phyloP scores from a whole-genome alignment of 768 basidiomycete genomes.

The Gelatoporia subvermispora region DNA sequence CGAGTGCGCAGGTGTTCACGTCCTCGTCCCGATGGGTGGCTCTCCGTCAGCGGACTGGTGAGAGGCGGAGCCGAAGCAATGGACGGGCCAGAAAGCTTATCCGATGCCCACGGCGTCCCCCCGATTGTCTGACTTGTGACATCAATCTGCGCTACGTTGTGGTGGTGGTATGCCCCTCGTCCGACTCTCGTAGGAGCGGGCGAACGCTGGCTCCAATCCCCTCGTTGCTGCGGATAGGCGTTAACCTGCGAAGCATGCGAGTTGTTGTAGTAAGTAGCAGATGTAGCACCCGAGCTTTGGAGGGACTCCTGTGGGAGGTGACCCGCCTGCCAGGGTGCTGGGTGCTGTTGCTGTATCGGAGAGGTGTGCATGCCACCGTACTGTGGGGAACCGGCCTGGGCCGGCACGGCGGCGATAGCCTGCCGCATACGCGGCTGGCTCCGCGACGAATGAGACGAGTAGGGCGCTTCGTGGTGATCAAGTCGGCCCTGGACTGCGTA shows the following conservation, averaged over 20 bases:
- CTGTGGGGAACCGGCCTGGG: neutral
- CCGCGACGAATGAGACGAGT: neutral
- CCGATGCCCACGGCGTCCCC: conserved; percentile 14
- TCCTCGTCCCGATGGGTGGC: conserved; percentile 15
- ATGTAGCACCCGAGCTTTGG: neutral
- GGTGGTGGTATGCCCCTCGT: neutral
- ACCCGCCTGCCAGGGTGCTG: neutral
- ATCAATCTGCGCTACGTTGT: neutral
- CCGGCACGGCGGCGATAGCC: neutral
- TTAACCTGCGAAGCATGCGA: neutral
- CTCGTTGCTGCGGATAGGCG: neutral
- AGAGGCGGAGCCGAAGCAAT: conserved; percentile 20
- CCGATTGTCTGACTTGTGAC: conserved; percentile 6
- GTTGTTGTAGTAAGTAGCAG: neutral
- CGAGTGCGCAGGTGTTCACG: conserved; percentile 20
- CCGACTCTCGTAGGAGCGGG: neutral
- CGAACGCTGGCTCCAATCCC: conserved; percentile 2
- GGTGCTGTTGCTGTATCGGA: neutral
- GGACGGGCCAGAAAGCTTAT: conserved; percentile 7
- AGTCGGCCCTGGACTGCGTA: conserved; percentile 9
- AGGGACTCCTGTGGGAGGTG: neutral
- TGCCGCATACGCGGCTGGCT: neutral
- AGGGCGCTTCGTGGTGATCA: conserved; percentile 4
- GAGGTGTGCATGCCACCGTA: neutral
- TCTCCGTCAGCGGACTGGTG: conserved; percentile 14